Evolutionary conservation across 805 yeast species (phyloP).

Genomic region (Candida bentonensis): DNA sequence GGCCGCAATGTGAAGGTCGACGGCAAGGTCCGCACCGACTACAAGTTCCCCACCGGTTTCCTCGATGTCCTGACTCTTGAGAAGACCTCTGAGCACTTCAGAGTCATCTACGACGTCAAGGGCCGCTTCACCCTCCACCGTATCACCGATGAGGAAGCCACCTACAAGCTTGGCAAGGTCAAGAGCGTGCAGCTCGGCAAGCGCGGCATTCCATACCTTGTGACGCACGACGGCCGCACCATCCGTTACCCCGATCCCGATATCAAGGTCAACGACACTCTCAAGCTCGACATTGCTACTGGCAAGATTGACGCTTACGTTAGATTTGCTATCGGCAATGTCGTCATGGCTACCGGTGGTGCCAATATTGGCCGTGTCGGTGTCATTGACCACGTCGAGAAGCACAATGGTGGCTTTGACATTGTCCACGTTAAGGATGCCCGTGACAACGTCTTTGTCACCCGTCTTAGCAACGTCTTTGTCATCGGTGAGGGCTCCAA

Average conservation of each 20-base stretch:
- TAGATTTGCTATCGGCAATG: slow-evolving; percentile 85
- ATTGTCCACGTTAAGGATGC: slow-evolving; percentile 93
- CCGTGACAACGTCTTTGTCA: slow-evolving; percentile 87
- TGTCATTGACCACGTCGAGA: slow-evolving; percentile 89
- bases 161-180: slow-evolving; percentile 96
- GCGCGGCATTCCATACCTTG: slow-evolving; percentile 96
- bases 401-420: slow-evolving; percentile 97
- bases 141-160: slow-evolving; percentile 96
- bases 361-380: slow-evolving; percentile 98
- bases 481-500: slow-evolving; percentile 92
- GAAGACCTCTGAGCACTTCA: slow-evolving; percentile 98
- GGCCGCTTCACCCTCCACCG: slow-evolving; percentile 99
- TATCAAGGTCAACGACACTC: slow-evolving; percentile 95
- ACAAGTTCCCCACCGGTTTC: slow-evolving; percentile 99
- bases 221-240: slow-evolving; percentile 99
- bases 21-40: slow-evolving; percentile 98
- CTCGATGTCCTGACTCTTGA: slow-evolving; percentile 97
- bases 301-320: slow-evolving; percentile 86
- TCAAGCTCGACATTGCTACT: slow-evolving; percentile 88
- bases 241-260: slow-evolving; percentile 98
- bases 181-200: slow-evolving; percentile 97
- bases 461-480: slow-evolving; percentile 88
- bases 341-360: slow-evolving; percentile 93
- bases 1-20: slow-evolving; percentile 97
- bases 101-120: slow-evolving; percentile 95